A percentile compares a stretch with the other conserved stretches of the same genome.
phyloP scores from a whole-genome alignment of 352 stramenopile genomes.

The Phytophthora nicotianae region DNA sequence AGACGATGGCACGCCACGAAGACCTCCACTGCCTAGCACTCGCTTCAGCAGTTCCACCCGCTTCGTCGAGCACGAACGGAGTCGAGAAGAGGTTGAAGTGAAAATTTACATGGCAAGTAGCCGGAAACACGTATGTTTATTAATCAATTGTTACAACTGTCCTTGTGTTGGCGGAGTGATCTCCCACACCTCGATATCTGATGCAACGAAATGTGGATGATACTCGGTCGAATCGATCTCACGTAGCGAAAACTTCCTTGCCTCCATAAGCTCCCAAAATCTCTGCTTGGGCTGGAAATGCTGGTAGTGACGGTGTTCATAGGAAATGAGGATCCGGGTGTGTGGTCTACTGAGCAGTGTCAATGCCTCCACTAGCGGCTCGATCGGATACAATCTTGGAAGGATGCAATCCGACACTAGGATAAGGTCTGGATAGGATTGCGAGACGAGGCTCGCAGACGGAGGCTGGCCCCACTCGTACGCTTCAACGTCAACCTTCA shows the following conservation, averaged over 20 bases:
- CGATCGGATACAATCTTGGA: conserved; percentile 95
- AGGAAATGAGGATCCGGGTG: conserved; percentile 83
- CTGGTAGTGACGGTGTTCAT: conserved; percentile 86
- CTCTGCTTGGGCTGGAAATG: conserved; percentile 78
- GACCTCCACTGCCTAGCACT: conserved; percentile 63
- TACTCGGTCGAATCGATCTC: conserved; percentile 60
- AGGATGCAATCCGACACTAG: conserved; percentile 96
- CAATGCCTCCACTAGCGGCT: conserved; percentile 92
- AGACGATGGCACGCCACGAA: conserved; percentile 44
- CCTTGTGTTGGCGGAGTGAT: conserved; percentile 18
- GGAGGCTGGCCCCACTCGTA: conserved; percentile 91
- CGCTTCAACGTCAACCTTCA: conserved; percentile 66
- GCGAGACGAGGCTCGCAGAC: conserved; percentile 36
- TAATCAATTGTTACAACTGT: conserved; percentile 12
- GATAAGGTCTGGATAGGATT: conserved; percentile 72
- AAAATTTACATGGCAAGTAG: conserved; percentile 3
- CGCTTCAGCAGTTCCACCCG: conserved; percentile 34
- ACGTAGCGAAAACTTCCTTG: conserved; percentile 52
- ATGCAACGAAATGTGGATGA: conserved; percentile 74
- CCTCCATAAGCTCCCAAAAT: conserved; percentile 79
- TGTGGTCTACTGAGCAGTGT: conserved; percentile 58
- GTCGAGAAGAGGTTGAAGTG: conserved; percentile 9
- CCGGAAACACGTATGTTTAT: neutral
- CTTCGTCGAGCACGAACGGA: conserved; percentile 15
- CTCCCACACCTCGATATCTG: conserved; percentile 93